Evolutionary conservation across 768 basidiomycete species (phyloP).

Genomic region (Calocera cornea): DNA sequence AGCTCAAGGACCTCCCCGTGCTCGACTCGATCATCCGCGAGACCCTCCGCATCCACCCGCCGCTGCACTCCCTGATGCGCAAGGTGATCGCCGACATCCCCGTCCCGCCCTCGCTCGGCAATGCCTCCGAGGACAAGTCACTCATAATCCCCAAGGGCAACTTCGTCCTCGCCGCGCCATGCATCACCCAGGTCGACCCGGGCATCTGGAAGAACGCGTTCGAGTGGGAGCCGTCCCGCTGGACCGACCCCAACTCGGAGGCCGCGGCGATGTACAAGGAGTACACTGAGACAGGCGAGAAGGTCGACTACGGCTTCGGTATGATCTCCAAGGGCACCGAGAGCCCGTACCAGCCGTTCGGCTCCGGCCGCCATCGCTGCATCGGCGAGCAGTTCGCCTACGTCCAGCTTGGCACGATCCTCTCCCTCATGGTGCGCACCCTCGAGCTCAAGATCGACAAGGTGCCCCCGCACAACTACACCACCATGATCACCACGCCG

Average conservation of each 20-base stretch:
- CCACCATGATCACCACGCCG: neutral
- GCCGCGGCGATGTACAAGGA: conserved; percentile 64
- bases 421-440: conserved; percentile 62
- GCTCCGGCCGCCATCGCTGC: conserved; percentile 89
- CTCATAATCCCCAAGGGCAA: conserved; percentile 86
- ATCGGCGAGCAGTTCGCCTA: conserved; percentile 97
- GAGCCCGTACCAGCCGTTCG: conserved; percentile 93
- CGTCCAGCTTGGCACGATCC: conserved; percentile 75
- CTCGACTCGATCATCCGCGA: conserved; percentile 87
- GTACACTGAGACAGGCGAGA: conserved; percentile 65
- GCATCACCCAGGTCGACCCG: conserved; percentile 78
- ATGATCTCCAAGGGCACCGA: conserved; percentile 92
- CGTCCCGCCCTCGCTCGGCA: conserved; percentile 63
- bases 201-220: conserved; percentile 58
- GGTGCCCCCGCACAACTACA: conserved; percentile 75
- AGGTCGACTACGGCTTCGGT: conserved; percentile 93
- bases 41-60: conserved; percentile 84
- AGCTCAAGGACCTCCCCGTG: conserved; percentile 65
- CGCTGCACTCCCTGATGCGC: conserved; percentile 89
- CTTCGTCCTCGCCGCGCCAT: conserved; percentile 79
- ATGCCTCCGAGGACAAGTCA: conserved; percentile 33
- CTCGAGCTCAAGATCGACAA: conserved; percentile 59
- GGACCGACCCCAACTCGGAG: conserved; percentile 73
- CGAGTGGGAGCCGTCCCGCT: conserved; percentile 68
- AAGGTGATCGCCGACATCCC: conserved; percentile 75